These are phyloP conservation scores for Acorus gramineus DNA, from an alignment of 106 monocot genomes.

Conservation along the genomic window DNA sequence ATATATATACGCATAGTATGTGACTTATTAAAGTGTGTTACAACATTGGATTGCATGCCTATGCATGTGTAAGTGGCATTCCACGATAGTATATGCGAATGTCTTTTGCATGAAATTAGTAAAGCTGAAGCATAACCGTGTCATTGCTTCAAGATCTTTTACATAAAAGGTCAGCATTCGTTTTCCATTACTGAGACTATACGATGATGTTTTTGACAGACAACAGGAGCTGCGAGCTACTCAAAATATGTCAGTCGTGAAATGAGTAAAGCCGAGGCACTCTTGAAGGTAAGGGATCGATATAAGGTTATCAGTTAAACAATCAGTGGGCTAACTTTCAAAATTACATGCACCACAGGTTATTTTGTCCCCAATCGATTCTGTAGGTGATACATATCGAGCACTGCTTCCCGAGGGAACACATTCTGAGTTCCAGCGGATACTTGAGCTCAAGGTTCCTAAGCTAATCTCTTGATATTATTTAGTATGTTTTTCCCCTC, in stretches of 20 bases:
- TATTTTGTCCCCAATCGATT: constrained; percentile 94
- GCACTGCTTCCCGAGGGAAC: constrained; percentile 98
- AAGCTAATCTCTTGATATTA: background rate
- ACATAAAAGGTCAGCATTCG: too few species aligned
- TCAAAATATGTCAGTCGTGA: constrained; percentile 92
- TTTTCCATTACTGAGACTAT: too few species aligned
- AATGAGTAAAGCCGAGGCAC: constrained; percentile 99
- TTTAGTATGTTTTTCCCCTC: background rate
- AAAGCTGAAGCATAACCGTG: too few species aligned
- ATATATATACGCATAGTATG: too few species aligned
- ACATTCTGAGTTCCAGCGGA: constrained; percentile 71
- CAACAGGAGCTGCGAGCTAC: constrained; percentile 53
- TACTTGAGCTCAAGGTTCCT: constrained; percentile 92
- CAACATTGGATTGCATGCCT: too few species aligned
- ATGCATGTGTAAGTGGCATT: too few species aligned
- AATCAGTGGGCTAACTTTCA: background rate
- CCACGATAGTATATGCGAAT: too few species aligned
- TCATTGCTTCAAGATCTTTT: too few species aligned
- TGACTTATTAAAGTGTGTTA: too few species aligned
- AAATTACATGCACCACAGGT: constrained; percentile 33
- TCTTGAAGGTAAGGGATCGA: constrained; percentile 57
- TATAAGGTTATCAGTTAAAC: background rate
- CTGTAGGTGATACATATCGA: constrained; percentile 85
- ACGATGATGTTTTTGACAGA: constrained; percentile 25
- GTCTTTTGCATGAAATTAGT: too few species aligned